phyloP scores from a whole-genome alignment of 1,139 yeast genomes.

The Saccharomyces pastorianus region DNA sequence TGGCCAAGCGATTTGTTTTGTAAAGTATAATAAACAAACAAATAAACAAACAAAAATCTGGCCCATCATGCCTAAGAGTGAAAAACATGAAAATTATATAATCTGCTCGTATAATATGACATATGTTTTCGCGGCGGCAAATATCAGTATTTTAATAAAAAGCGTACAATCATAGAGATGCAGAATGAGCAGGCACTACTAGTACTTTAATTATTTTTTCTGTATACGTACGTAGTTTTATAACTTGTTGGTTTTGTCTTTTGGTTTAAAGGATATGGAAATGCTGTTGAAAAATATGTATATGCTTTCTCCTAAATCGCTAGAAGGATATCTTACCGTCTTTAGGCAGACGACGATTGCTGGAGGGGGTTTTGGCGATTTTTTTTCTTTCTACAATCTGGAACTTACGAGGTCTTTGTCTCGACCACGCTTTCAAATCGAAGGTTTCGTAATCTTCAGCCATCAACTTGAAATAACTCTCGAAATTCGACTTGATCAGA shows the following conservation, averaged over 20 bases:
- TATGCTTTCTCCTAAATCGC: background rate
- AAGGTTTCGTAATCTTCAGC: constrained; percentile 26
- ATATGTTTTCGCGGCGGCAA: background rate
- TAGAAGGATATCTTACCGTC: background rate
- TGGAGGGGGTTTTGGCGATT: constrained; percentile 3
- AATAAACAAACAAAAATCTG: background rate
- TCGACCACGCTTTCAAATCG: constrained; percentile 13
- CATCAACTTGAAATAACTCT: constrained; percentile 22
- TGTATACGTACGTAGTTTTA: background rate
- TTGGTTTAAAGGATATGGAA: background rate
- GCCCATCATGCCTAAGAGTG: background rate
- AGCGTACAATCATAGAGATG: background rate
- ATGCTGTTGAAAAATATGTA: background rate
- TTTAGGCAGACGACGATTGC: background rate
- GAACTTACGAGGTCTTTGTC: constrained; percentile 6
- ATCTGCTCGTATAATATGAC: background rate
- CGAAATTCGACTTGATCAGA: constrained; percentile 21
- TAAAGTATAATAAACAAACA: background rate
- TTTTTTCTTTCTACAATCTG: constrained; percentile 3
- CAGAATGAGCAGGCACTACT: background rate
- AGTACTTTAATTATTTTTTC: background rate
- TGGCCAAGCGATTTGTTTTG: too few species aligned
- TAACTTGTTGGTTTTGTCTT: background rate
- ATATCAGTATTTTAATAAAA: too few species aligned
- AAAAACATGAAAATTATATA: constrained; percentile 5